These are phyloP conservation scores for Vigna trinervia DNA, from an alignment of 306 rosid genomes.

Conservation along the genomic window DNA sequence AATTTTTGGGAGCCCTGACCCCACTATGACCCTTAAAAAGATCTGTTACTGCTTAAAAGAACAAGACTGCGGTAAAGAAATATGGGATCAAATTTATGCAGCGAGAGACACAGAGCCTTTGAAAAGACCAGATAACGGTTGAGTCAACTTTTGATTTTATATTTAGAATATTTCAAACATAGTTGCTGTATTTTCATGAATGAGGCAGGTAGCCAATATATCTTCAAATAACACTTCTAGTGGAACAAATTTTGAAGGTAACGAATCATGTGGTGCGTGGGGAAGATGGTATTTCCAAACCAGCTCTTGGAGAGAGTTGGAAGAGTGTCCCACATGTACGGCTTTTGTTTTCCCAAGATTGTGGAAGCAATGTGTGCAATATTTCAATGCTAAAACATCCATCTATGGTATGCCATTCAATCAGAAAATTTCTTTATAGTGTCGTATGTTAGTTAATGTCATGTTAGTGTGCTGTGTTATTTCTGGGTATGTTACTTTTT, in stretches of 20 bases:
- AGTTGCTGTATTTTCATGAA: constrained; percentile 23
- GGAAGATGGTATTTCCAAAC: constrained; percentile 77
- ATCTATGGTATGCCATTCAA: constrained; percentile 61
- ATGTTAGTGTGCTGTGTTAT: background rate
- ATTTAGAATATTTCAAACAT: constrained; percentile 5
- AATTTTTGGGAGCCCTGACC: too few relatives aligned
- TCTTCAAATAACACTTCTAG: constrained; percentile 32
- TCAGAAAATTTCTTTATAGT: constrained; percentile 30
- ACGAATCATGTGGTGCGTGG: constrained; percentile 93
- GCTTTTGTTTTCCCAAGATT: constrained; percentile 68
- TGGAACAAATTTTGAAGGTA: constrained; percentile 64
- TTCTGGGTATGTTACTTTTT: constrained; percentile 10
- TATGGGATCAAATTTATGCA: background rate
- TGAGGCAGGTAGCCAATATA: constrained; percentile 15
- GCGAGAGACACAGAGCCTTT: background rate
- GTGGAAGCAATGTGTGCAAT: constrained; percentile 51
- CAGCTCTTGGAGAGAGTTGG: constrained; percentile 98
- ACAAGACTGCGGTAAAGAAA: background rate
- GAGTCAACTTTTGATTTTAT: constrained; percentile 23
- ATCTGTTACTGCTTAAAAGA: background rate
- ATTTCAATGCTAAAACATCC: constrained; percentile 73
- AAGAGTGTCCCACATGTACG: constrained; percentile 84
- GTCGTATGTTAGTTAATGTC: background rate
- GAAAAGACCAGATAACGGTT: constrained; percentile 1
- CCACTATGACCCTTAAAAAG: too few relatives aligned